Base-by-base conservation (phyloP, 75 land plant genomes). In the Pinus taeda region DNA sequence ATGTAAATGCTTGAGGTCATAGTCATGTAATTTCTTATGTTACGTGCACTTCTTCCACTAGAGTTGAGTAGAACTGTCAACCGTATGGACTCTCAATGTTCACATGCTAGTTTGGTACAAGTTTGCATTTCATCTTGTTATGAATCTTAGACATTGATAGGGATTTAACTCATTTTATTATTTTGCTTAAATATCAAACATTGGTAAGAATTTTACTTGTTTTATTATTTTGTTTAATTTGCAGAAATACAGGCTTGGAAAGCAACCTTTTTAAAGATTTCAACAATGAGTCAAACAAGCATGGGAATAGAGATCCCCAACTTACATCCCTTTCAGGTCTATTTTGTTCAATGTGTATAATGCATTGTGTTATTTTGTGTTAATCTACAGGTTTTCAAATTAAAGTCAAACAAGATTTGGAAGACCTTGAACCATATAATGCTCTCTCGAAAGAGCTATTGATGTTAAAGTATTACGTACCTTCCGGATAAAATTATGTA, bases 231-330 rank as follows among this genome's bases (percentile, higher is more conserved):
- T 60, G 21, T 73, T 65, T 15, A 74, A 70, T 61, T 18, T 73
- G 60, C 67, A 91, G 91, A 91, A 91, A 71, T 91, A 89, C 75
- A 84, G 93, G 65, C 85, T 91, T 21, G 91, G 93, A 59, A 85
- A 80, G 69, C 89, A 86, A 24, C 33, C 84, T 0, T 76, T 75
- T 39, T n/a, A 89, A 76, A 82, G 85, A 88, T 60, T 42, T 22
- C 73, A 85, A n/a, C 59, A 82, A 33, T 65, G 73, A 29, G 58
- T 37, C 77, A 13, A 73, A 56, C 83, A 82, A 77, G 73, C 85
- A 85, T 69, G 83, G 90, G 85, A 57, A 73, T 21, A 29, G 53
- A 73, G 22, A 56, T 73, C 26, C 18, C 14, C 0, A 22, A 56
- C 21, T 42, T 3, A 11, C 53, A 39, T 8, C 71, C 8, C 1